These are phyloP conservation scores for Didymella segeticola DNA, from an alignment of 2,329 filamentous ascomycete genomes.

Conservation along the genomic window DNA sequence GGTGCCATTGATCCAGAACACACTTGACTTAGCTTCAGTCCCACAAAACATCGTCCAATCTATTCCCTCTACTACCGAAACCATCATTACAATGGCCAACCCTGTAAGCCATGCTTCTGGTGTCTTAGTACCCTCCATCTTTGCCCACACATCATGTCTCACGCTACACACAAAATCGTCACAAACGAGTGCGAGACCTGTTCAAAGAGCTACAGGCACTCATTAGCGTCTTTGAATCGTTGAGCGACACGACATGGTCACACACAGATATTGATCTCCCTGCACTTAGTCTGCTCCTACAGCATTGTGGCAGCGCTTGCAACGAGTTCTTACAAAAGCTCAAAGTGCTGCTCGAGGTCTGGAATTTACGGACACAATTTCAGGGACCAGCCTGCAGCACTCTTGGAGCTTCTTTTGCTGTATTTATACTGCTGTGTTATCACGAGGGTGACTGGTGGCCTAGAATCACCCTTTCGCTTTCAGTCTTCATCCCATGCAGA, in stretches of 20 bases:
- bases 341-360: conserved; percentile 36
- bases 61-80: not conserved
- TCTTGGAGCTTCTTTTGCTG: too few relatives aligned
- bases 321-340: conserved; percentile 53
- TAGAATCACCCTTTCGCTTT: too few relatives aligned
- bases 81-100: conserved; percentile 18
- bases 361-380: conserved; percentile 48
- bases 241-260: conserved; percentile 14
- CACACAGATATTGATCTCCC: conserved; percentile 15
- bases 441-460: too few relatives aligned
- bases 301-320: conserved; percentile 53
- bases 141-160: conserved; percentile 19
- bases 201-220: conserved; percentile 20
- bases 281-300: conserved; percentile 48
- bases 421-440: too few relatives aligned
- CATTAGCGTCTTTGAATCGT: conserved; percentile 13
- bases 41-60: not conserved
- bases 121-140: conserved; percentile 16
- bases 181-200: conserved; percentile 21
- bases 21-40: conserved; percentile 2
- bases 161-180: conserved; percentile 18
- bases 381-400: conserved; percentile 56
- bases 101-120: conserved; percentile 22
- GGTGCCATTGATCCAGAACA: not conserved
- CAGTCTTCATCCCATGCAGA: too few relatives aligned